Base-by-base conservation (phyloP, 1,284 basidiomycete genomes). In the Apiotrichum sp. region DNA sequence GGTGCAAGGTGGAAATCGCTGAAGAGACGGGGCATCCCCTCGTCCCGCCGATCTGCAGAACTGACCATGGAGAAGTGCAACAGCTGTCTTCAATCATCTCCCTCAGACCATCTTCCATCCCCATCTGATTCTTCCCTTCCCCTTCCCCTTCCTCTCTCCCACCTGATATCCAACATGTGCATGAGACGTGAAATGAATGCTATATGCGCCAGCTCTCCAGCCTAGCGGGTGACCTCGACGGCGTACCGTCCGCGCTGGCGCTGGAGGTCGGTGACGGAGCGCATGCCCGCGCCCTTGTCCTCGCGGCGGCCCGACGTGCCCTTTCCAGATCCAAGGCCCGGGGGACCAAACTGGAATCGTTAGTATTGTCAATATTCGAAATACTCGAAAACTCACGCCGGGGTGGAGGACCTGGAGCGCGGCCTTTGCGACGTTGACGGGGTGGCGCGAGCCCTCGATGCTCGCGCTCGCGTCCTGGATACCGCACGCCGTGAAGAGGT, bases 381-480 rank as follows among this genome's bases (percentile, higher is more conserved):
- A 9, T n/a, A 3, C 31, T 1, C 31, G 10, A 1, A 14, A 3
- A 72, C 71, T 66, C 45, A 74, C 72, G 2, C 76, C 76, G 32
- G 74, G 74, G 53, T 78, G 76, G 42, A 78, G 59, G 44, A 76
- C 63, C 59, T 72, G 69, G 45, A 74, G 63, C 6, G 65, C 68
- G n/a, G 75, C 75, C 63, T 82, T 81, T 62, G 80, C 70, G 7
- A 80, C 79, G 50, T 79, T 86, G 66, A 88, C 79, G 42, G 83
- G 83, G 75, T 95, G 96, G 62, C 89, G 80, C 65, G 88, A 93
- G 38, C 93, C 93, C 83, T 90, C 88, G 42, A 98, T 89, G 75
- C 93, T 93, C 33, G 90, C 95, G 64, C 87, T 90, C 46, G 89
- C 83, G 75, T 98, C 95, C 72, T 90, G 88, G 78, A 98, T 90